phyloP scores from a whole-genome alignment of 73 alveolate genomes.

The Durusdinium trenchii region DNA sequence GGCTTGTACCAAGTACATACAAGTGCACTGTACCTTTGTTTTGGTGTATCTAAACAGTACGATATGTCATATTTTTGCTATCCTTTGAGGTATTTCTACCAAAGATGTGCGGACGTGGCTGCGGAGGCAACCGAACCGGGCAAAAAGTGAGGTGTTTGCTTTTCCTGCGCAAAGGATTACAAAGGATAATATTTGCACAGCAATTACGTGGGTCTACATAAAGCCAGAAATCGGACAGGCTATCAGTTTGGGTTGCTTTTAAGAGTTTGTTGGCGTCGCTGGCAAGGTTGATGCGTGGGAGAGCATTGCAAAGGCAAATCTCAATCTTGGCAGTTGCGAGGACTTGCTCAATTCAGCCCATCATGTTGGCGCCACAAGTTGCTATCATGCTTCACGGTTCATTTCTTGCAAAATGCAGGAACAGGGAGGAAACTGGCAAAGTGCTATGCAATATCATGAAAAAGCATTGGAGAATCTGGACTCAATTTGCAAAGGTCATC shows the following conservation, averaged over 20 bases:
- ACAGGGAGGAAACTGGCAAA: slow-evolving; percentile 95
- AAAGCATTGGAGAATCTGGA: slow-evolving; percentile 62
- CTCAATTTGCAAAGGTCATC: not conserved
- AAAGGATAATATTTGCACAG: too few relatives aligned
- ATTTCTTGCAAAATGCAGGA: not conserved
- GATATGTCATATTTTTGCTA: not conserved
- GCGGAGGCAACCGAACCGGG: too few relatives aligned
- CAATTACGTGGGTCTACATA: too few relatives aligned
- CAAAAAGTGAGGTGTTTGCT: too few relatives aligned
- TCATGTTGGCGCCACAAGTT: not conserved
- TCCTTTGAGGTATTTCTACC: slow-evolving; percentile 62
- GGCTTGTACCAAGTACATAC: too few relatives aligned
- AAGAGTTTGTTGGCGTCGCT: too few relatives aligned
- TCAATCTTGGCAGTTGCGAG: slow-evolving; percentile 86
- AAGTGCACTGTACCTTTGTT: too few relatives aligned
- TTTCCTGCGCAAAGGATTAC: too few relatives aligned
- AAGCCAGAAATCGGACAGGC: too few relatives aligned
- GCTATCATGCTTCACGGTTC: not conserved
- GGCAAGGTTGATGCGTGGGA: slow-evolving; percentile 81
- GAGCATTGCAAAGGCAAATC: slow-evolving; percentile 86
- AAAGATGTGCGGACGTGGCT: slow-evolving; percentile 89
- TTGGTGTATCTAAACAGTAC: too few relatives aligned
- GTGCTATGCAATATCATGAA: slow-evolving; percentile 89
- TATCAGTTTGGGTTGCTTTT: too few relatives aligned
- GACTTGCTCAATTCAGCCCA: not conserved